phyloP scores from a whole-genome alignment of 768 basidiomycete species.

The Psilocybe cyanescens region DNA sequence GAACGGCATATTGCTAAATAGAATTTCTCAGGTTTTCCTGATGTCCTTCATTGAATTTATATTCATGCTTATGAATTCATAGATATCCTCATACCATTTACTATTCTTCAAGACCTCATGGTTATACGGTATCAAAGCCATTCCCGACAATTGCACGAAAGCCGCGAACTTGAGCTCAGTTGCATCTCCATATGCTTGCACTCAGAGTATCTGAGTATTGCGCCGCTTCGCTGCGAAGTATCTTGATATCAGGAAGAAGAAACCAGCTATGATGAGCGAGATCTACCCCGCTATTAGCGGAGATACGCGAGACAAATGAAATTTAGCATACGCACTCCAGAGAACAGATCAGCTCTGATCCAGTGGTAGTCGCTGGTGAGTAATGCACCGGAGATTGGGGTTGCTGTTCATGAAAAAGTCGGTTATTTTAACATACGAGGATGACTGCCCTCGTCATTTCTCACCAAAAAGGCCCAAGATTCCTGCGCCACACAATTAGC shows the following conservation, averaged over 20 bases:
- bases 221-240: neutral
- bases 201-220: neutral
- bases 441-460: neutral
- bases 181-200: too few species aligned
- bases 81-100: too few species aligned
- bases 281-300: slow-evolving; percentile 3
- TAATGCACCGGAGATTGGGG: slow-evolving; percentile 55
- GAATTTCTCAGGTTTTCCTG: too few species aligned
- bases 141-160: too few species aligned
- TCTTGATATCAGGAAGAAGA: slow-evolving; percentile 7
- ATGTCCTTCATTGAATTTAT: too few species aligned
- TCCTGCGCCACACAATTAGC: slow-evolving; percentile 4
- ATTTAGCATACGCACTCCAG: slow-evolving; percentile 29
- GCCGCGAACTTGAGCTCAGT: too few species aligned
- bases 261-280: slow-evolving; percentile 17
- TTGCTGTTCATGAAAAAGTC: slow-evolving; percentile 26
- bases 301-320: neutral
- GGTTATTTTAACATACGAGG: neutral
- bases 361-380: slow-evolving; percentile 45
- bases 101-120: too few species aligned
- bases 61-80: too few species aligned
- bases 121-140: too few species aligned
- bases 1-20: too few species aligned
- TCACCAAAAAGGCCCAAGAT: slow-evolving; percentile 38
- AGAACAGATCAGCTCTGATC: slow-evolving; percentile 44